phyloP scores from a whole-genome alignment of 2,329 filamentous ascomycete genomes.

The Pseudogymnoascus destructans region DNA sequence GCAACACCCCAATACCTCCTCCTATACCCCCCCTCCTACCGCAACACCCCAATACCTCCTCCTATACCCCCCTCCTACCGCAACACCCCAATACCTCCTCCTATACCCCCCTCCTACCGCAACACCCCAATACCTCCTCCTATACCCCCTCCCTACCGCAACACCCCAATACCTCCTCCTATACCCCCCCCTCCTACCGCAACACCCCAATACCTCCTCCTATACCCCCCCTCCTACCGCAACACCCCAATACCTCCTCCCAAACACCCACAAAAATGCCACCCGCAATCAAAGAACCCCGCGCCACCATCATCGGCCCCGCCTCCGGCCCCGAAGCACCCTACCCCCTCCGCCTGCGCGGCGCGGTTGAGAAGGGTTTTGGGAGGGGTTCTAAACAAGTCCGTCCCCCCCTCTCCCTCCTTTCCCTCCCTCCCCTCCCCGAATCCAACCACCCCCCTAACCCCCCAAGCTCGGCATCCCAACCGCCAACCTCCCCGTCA shows the following conservation, averaged over 20 bases:
- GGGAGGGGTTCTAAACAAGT: slow-evolving; percentile 89
- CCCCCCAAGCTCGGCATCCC: slow-evolving; percentile 70
- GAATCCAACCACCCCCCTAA: not conserved
- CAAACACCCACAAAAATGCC: slow-evolving; percentile 6
- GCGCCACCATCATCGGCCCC: slow-evolving; percentile 60
- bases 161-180: too few relatives aligned
- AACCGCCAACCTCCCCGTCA: slow-evolving; percentile 81
- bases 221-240: not conserved
- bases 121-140: too few relatives aligned
- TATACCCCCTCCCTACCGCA: not conserved
- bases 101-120: too few relatives aligned
- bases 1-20: too few relatives aligned
- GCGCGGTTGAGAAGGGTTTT: slow-evolving; percentile 83
- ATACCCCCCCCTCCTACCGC: too few relatives aligned
- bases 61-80: too few relatives aligned
- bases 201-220: too few relatives aligned
- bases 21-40: not conserved
- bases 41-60: not conserved
- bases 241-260: not conserved
- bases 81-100: too few relatives aligned
- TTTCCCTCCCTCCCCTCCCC: not conserved
- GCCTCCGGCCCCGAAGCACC: slow-evolving; percentile 61
- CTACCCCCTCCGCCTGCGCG: slow-evolving; percentile 72
- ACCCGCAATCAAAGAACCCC: slow-evolving; percentile 26
- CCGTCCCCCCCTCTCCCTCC: slow-evolving; percentile 18